Base-by-base conservation (phyloP, 2,329 filamentous ascomycete species). In the Pezicula radicicola region DNA sequence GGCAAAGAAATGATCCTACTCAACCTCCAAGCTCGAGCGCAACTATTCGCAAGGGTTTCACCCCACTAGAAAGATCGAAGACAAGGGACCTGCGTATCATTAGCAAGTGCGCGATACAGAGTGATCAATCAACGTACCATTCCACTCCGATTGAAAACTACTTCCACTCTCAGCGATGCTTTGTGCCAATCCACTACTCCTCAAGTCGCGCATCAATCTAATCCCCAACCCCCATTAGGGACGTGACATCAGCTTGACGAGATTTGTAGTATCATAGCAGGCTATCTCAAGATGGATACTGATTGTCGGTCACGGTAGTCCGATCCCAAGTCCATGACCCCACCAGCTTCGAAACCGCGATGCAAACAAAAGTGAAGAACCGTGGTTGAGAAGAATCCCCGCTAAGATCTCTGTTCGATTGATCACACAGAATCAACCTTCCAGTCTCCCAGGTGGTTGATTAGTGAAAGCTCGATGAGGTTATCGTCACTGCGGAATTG, bases 141-240 rank as follows among this genome's bases (percentile, higher is more conserved):
- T 49, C 56, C 50, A 54, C 66, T 68, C 64, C 63, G 66, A 68
- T 68, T 68, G 66, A 68, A 68, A 68, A 68, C 66, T 68, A 68
- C 60, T 55, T 62, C 58, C 59, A 54, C 59, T 56, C 42, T 66
- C 64, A 65, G 50, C 56, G 56, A 62, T 53, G 53, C 52, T 30
- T 50, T 46, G 30, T 33, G 40, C 50, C 45, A 46, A 46, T 48
- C 50, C 33, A 52, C 55, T 48, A 33, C 55, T 43, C 52, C 50
- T 35, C 50, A 45, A 36, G 51, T 49, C 28, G 33, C 51, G 46
- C 50, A 44, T 42, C 44, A 47, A 50, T 46, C 25, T 44, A 25
- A 37, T 46, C 54, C 49, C 51, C 51, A 58, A 61, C 48, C 54
- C 54, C 51, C 53, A 55, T 58, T 52, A 51, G 51, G 51, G 35